Conservation (phyloP, 2,329 filamentous ascomycete genomes). For the Calonectria crousiana region DNA sequence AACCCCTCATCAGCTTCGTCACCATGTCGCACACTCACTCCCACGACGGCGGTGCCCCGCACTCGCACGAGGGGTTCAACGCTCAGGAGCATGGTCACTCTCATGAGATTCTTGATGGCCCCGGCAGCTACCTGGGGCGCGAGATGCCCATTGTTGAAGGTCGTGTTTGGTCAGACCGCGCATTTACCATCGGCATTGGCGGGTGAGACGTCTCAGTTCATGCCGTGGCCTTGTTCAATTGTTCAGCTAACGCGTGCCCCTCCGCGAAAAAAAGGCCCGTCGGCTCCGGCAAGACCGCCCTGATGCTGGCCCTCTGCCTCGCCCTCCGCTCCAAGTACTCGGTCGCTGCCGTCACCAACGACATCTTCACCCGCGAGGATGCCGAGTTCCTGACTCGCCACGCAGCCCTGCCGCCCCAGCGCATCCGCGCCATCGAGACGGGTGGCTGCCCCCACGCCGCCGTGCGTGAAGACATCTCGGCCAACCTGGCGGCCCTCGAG, state of each 20-base stretch:
- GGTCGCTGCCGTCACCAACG: slow-evolving; percentile 96
- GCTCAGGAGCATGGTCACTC: slow-evolving; percentile 88
- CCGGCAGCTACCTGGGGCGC: slow-evolving; percentile 87
- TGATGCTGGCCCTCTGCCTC: slow-evolving; percentile 94
- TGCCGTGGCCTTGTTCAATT: not conserved
- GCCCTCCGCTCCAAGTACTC: slow-evolving; percentile 84
- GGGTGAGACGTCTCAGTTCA: slow-evolving; percentile 69
- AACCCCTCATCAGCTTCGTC: not conserved
- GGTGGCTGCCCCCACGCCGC: slow-evolving; percentile 97
- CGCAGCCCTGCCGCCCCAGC: slow-evolving; percentile 82
- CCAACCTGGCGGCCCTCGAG: slow-evolving; percentile 93
- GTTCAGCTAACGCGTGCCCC: slow-evolving; percentile 1
- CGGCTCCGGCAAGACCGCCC: slow-evolving; percentile 95
- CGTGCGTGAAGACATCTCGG: slow-evolving; percentile 95
- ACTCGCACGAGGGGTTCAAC: slow-evolving; percentile 67
- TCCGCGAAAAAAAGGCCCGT: slow-evolving; percentile 75
- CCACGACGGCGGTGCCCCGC: slow-evolving; percentile 67
- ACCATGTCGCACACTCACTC: slow-evolving; percentile 60
- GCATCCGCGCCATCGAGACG: slow-evolving; percentile 96
- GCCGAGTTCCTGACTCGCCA: slow-evolving; percentile 95
- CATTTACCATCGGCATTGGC: slow-evolving; percentile 98
- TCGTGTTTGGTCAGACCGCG: slow-evolving; percentile 86
- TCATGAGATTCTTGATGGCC: slow-evolving; percentile 94
- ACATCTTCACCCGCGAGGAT: slow-evolving; percentile 99
- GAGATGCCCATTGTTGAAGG: slow-evolving; percentile 96